Evolutionary conservation across 257 asterid genomes (phyloP).

Genomic region (Craterostigma plantagineum): DNA sequence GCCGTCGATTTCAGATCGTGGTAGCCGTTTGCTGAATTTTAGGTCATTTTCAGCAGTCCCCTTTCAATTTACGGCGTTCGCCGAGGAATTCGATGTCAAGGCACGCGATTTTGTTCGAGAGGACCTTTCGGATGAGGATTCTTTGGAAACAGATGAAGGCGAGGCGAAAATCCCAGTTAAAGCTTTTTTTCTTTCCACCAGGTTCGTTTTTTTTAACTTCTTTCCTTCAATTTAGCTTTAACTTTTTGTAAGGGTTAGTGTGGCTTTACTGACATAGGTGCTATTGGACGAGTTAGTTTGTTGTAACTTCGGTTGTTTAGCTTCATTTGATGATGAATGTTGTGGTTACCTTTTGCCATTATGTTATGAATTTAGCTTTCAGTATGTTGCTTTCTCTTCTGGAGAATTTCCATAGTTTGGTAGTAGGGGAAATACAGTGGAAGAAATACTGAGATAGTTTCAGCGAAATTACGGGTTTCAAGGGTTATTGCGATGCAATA

Average conservation of each 20-base stretch:
- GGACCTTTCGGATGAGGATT: conserved; percentile 13
- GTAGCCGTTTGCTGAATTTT: conserved; percentile 15
- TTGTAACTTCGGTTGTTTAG: too few relatives aligned
- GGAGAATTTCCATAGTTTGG: too few relatives aligned
- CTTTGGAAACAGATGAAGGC: conserved; percentile 22
- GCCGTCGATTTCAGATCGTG: conserved; percentile 14
- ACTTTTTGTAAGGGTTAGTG: neutral
- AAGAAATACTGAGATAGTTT: too few relatives aligned
- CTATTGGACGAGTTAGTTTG: too few relatives aligned
- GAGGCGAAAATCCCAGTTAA: conserved; percentile 53
- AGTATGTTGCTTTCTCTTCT: too few relatives aligned
- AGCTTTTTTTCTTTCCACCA: conserved; percentile 80
- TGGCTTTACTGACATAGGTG: too few relatives aligned
- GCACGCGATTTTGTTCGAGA: conserved; percentile 16
- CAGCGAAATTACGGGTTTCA: too few relatives aligned
- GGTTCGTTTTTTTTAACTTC: conserved; percentile 26
- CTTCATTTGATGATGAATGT: too few relatives aligned
- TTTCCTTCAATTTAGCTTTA: neutral
- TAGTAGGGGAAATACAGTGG: too few relatives aligned
- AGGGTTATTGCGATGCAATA: too few relatives aligned
- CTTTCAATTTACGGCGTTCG: conserved; percentile 21
- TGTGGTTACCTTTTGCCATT: too few relatives aligned
- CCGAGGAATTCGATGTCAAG: conserved; percentile 36
- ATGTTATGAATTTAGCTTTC: too few relatives aligned
- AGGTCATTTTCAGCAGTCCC: conserved; percentile 64